Conservation (phyloP, 2,329 filamentous ascomycete genomes). For the Reticulascus tulasneorum region DNA sequence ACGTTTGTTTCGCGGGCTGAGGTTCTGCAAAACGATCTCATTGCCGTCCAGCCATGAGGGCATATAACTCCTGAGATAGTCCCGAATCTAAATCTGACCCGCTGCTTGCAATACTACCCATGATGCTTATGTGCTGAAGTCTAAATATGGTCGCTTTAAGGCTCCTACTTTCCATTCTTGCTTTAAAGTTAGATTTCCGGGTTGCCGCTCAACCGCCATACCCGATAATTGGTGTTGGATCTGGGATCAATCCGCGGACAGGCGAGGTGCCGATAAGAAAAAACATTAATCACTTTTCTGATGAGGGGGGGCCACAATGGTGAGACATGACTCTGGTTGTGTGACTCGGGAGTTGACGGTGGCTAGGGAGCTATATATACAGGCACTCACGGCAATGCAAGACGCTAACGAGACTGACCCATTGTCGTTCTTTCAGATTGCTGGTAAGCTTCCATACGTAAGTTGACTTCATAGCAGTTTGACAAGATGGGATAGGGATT, state of each 20-base stretch:
- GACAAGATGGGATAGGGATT: constrained; percentile 41
- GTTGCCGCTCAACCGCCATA: background rate
- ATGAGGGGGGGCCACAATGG: constrained; percentile 39
- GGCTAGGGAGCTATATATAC: constrained; percentile 47
- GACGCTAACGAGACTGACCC: constrained; percentile 39
- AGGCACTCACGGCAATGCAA: constrained; percentile 54
- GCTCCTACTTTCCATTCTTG: background rate
- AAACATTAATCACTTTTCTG: constrained; percentile 44
- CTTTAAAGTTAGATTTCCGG: constrained; percentile 3
- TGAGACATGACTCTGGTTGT: constrained; percentile 31
- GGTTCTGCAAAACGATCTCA: no score
- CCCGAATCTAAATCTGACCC: background rate
- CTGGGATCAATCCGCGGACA: constrained; percentile 29
- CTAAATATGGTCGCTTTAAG: constrained; percentile 1
- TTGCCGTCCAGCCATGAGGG: no score
- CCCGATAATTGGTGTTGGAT: constrained; percentile 33
- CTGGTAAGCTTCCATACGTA: constrained; percentile 36
- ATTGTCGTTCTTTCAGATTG: constrained; percentile 59
- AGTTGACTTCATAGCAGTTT: background rate
- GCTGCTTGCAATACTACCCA: background rate
- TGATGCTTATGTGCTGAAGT: background rate
- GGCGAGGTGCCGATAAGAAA: constrained; percentile 39
- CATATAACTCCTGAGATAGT: no score
- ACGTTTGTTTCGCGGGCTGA: constrained; percentile 5
- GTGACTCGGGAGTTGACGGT: background rate